Evolutionary conservation across 2,329 filamentous ascomycete genomes (phyloP), one percentile per base, ranked within the genome.

Genomic region (Penicillium italicum): DNA sequence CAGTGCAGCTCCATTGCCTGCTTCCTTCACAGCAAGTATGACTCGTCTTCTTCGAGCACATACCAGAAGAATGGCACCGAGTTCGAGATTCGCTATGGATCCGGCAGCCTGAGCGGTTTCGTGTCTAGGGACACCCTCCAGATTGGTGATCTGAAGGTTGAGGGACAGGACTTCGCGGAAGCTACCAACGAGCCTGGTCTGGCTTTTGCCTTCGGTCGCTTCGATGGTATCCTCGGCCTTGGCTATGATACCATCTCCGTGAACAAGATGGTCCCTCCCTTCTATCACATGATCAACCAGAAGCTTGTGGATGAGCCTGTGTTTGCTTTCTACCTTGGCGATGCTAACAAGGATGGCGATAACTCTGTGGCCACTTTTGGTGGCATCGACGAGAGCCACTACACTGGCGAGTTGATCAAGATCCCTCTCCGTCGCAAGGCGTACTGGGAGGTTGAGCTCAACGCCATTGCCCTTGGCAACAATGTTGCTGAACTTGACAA

Each of bases 371-470:
- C 87, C 58, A 86, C 87, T 64, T 99, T 99, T 65, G 93, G 93
- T 75, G 93, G 93, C 64, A 77, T 96, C 59, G 87, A 97, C 76
- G 80, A 91, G 79, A 79, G 81, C 72, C 91, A 94, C 81, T 88
- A 84, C 77, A 86, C 82, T 37, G 94, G 94, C 70, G 87, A 97
- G 76, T 84, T 99, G 69, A 90, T 87, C 73, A 95, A 91, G 76
- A 91, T 99, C 66, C 94, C 94, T 53, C 85, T 99, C 66, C 90
- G 94, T 76, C 90, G 94, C 74, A 97, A 97, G 88, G 94, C 94
- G 47, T 99, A 99, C 85, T 99, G 94, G 94, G 94, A 99, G 83
- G 93, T 99, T 53, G 92, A 97, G 70, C 86, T 99, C 59, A 88
- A 97, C 70, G 83, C 91, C 62, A 94, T 99, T 78, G 86, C 88